phyloP scores from a whole-genome alignment of 805 yeast genomes.

The Wickerhamiella domercqiae region DNA sequence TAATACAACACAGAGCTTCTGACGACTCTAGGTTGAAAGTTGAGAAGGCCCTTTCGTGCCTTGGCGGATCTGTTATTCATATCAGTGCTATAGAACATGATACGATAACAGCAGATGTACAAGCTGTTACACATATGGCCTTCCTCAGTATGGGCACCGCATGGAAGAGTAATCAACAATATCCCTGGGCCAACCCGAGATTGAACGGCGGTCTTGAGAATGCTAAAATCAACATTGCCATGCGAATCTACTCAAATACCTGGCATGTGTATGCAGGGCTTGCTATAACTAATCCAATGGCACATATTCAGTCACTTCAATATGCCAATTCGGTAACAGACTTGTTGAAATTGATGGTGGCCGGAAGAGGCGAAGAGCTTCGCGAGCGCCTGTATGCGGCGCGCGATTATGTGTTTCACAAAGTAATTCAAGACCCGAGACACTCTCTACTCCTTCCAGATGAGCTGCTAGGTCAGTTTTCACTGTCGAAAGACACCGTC shows the following conservation, averaged over 20 bases:
- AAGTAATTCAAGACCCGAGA: conserved; percentile 31
- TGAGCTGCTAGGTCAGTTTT: conserved; percentile 67
- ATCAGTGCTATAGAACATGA: conserved; percentile 84
- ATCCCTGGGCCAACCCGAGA: conserved; percentile 74
- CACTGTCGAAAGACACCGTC: conserved; percentile 51
- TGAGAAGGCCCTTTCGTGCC: conserved; percentile 47
- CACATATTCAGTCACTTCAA: conserved; percentile 80
- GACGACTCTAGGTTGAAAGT: conserved; percentile 45
- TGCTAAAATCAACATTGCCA: conserved; percentile 84
- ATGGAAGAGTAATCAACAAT: conserved; percentile 68
- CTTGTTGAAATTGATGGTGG: conserved; percentile 68
- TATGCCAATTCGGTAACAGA: conserved; percentile 76
- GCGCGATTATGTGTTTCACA: conserved; percentile 60
- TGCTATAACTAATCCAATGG: conserved; percentile 90
- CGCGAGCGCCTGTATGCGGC: conserved; percentile 46
- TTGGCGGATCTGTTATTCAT: conserved; percentile 62
- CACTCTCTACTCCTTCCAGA: conserved; percentile 55
- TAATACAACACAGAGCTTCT: conserved; percentile 58
- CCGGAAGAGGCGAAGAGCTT: conserved; percentile 45
- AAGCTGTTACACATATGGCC: conserved; percentile 97
- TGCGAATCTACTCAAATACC: conserved; percentile 80
- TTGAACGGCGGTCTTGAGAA: conserved; percentile 94
- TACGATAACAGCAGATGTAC: conserved; percentile 92
- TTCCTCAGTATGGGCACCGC: conserved; percentile 94
- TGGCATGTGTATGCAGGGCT: conserved; percentile 98